Evolutionary conservation across 768 basidiomycete genomes (phyloP), one percentile per base, ranked within the genome.

Genomic region (Pulveroboletus sp.): DNA sequence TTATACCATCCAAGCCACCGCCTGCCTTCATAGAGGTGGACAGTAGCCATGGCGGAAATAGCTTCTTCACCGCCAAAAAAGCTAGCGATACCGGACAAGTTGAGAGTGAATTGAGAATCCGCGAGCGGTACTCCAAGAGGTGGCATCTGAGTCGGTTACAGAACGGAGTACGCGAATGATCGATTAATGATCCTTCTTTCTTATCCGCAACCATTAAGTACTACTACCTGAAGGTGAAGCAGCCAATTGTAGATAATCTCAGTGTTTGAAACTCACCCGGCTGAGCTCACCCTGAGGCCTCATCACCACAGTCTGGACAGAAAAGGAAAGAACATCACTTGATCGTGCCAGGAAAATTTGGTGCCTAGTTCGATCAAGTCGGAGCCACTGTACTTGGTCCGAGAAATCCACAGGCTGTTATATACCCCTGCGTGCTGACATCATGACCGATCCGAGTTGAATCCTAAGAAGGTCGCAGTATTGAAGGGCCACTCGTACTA

Each of bases 1-100:
- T 70, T 70, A 41, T 69, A 70, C 66, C 66, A 70, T 21, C 68
- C 66, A 10, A 70, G 48, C 62, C 62, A 70, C 10, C 58, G 65
- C 44, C 61, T 57, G 11, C 58, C 53, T 20, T 54, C 47, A 41
- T 52, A 64, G 29, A 70, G 45, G 19, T 63, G 69, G 8, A 69
- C 61, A 24, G 59, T 53, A n/a, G 52, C 40, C 48, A 69, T 61
- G 9, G 69, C 59, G 0, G 66, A 55, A 20, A 69, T 58, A 6
- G 58, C 64, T 43, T 70, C 66, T 36, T 66, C 62, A 10, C 68
- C 68, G 9, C 69, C 69, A 23, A 70, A 61, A 53, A 70, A 63
- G 10, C 69, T 67, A 33, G 61, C 69, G n/a, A 69, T 53, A 3
- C 62, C 68, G 36, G 58, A 61, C 3, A 56, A 48, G 11, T 67